Evolutionary conservation across 208 protist genomes (phyloP), one percentile per base, ranked within the genome.

Genomic region (Angomonas deanei): DNA sequence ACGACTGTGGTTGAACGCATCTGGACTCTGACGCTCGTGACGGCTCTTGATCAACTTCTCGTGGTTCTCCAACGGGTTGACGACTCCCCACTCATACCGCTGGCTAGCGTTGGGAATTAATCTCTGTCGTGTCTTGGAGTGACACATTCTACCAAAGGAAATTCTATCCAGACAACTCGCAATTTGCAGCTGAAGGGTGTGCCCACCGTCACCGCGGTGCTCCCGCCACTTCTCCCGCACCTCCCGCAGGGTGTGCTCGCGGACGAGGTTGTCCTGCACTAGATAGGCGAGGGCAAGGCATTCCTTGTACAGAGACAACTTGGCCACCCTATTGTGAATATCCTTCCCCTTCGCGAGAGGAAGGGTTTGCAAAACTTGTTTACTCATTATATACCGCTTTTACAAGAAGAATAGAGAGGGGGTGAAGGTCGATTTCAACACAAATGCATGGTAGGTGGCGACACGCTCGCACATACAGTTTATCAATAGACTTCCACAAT

Each of bases 281-380:
- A 82, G 70, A 21, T 64, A 64, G 10, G 79, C 90, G 4, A 96
- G 71, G 1, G 86, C 86, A 17, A 96, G 72, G 52, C 90, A 96
- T 58, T 96, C 86, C 64, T 93, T 93, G 66, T 93, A 96, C 1
- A 96, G 67, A 0, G 75, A 82, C 23, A 93, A 59, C 61, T 96
- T 96, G 0, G 86, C 90, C 0, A 69, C 64, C 5, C 84, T 70
- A 66, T 72, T 93, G 56, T 96, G 78, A 24, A 93, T 74, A 47
- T 89, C 90, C 38, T 82, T 87, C 2, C 90, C 90, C 59, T 92
- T 93, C 4, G 90, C 90, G 17, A 96, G 42, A 0, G 90, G 86
- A 24, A 93, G 73, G 0, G 86, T 89, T 61, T 88, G 70, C 0
- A 92, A 68, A 23, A 88, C 46, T 56, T 88, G 76, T 47, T 83